Evolutionary conservation across 140 eudicot genomes (phyloP), one percentile per base, ranked within the genome.

Genomic region (Oenanthe javanica): DNA sequence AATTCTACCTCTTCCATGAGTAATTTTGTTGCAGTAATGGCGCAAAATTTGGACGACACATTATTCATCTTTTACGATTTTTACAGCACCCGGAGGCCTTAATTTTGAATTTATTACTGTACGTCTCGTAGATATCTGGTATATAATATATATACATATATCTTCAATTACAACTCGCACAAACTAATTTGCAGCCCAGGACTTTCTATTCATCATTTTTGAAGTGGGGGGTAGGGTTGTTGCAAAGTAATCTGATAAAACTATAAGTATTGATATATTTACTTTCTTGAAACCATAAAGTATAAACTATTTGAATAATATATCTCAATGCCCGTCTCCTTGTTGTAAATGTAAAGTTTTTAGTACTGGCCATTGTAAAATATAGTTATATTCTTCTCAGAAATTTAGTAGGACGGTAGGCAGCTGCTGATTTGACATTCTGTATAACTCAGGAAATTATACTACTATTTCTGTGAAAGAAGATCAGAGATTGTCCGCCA

Each of bases 371-470:
- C 57, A 9, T 51, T 9, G 16, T 51, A 9, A 50, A 51, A 51
- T 43, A 43, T 43, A 10, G 57, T 10, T 6, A 10, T 51, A 51
- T 51, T 38, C 21, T 71, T 31, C 49, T 9, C 36, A 25, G 36
- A 36, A 71, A 18, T 36, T 15, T 14, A 9, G 13, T 9, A 51
- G 13, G 57, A 51, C n/a, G 16, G 43, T 46, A 18, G 25, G 16
- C 18, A 25, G 36, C 4, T 11, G 48, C 46, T 43, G 25, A 66
- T 76, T 19, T 25, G 13, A 5, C 14, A 45, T 36, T 69, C 27
- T 81, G 25, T 77, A 72, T 74, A 43, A 51, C 36, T 81, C 86
- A 94, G 96, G 90, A 63, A 90, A 86, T 84, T 84, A 79, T 43
- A 43, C 46, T 64, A 85, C 36, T 83, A 55, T 75, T 57, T 25